Evolutionary conservation across 345 rosid species (phyloP).

Genomic region (Leavenworthia alabamica): DNA sequence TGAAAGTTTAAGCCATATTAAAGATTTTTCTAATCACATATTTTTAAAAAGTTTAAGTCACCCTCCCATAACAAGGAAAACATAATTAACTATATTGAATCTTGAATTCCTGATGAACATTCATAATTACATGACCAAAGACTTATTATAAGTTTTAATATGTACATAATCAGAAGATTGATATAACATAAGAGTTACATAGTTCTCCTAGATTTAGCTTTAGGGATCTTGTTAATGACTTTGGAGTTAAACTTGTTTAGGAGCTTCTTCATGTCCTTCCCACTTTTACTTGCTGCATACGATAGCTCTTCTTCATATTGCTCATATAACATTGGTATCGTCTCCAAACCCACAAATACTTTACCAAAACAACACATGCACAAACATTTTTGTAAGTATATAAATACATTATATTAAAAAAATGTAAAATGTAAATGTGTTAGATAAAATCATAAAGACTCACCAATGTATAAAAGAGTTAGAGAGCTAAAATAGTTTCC

Average conservation of each 20-base stretch:
- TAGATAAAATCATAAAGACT: conserved; percentile 12
- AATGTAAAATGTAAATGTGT: neutral
- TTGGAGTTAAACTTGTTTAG: conserved; percentile 33
- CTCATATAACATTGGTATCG: conserved; percentile 41
- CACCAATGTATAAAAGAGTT: conserved; percentile 43
- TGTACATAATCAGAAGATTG: neutral
- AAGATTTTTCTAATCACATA: neutral
- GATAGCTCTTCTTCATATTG: conserved; percentile 37
- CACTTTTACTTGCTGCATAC: conserved; percentile 35
- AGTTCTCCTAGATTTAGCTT: conserved; percentile 31
- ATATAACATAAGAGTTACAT: conserved; percentile 17
- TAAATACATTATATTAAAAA: no score
- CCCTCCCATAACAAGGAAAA: neutral
- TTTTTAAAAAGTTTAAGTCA: neutral
- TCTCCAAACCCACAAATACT: conserved; percentile 40
- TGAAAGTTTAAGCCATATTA: no score
- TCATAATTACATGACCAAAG: neutral
- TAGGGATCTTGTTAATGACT: conserved; percentile 48
- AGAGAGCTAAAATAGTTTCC: conserved; percentile 40
- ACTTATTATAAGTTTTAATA: neutral
- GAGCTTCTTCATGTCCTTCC: conserved; percentile 27
- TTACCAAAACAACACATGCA: neutral
- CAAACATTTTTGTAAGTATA: neutral
- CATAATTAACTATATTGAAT: neutral
- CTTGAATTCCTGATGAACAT: neutral